Base-by-base conservation (phyloP, 805 yeast genomes). In the Spathaspora gorwiae region DNA sequence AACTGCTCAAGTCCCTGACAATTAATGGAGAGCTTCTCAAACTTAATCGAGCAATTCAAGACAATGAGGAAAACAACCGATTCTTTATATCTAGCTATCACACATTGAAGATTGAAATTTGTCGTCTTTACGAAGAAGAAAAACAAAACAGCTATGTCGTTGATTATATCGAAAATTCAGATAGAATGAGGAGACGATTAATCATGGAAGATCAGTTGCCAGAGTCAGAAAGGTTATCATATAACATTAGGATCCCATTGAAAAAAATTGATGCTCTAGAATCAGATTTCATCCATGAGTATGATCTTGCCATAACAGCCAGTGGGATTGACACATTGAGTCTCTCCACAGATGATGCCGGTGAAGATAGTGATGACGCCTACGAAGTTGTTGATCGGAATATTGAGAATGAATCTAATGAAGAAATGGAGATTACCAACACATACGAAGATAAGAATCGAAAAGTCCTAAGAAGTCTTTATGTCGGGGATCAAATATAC, bases 81-180 rank as follows among this genome's bases (percentile, higher is more conserved):
- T 77, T 71, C 47, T 76, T 71, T 52, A 63, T 77, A 3, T 55
- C 75, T 0, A 62, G 67, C 35, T 84, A 81, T 58, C 72, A 75
- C 43, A 57, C 66, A 7, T 54, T 81, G 43, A 78, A 75, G 43
- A 47, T 66, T 3, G 81, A 75, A 47, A 58, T 70, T 0, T 59
- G 59, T 5, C 54, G 80, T 40, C 54, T 76, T 26, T 46, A 66
- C 8, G 50, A 53, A 0, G 52, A 51, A 2, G 56, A 54, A 50
- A 40, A 11, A 48, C 48, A 1, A 47, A 52, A 50, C 4, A 56
- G 49, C 6, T 83, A 82, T 76, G 60, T 71, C 2, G 61, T 87
- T 8, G 95, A 87, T 56, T 74, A 76, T 29, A 79, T 83, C 42
- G 95, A 88, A 57, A 86, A 87, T 31, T 68, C 73, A 27, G 81